Evolutionary conservation across 1,139 yeast genomes (phyloP).

Genomic region (Chernovozyma aurita): DNA sequence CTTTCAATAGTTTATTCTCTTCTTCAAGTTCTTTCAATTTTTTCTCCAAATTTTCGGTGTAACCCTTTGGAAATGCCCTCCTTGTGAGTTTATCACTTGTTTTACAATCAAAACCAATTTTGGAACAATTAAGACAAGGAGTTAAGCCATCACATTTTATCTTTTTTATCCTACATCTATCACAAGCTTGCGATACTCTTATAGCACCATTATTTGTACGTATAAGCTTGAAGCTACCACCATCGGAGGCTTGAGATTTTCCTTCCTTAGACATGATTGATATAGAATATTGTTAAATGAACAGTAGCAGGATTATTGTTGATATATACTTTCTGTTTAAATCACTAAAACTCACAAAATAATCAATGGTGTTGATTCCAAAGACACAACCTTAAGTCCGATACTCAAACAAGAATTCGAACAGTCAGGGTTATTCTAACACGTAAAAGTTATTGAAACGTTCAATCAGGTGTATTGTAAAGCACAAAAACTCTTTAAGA

Average conservation of each 20-base stretch:
- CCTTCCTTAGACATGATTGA: background rate
- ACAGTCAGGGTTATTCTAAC: too few relatives aligned
- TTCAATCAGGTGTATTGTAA: too few relatives aligned
- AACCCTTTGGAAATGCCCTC: conserved; percentile 71
- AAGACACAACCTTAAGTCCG: too few relatives aligned
- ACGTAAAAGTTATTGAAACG: too few relatives aligned
- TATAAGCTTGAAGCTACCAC: conserved; percentile 36
- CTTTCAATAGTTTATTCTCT: conserved; percentile 42
- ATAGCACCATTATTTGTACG: conserved; percentile 34
- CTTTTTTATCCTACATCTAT: conserved; percentile 71
- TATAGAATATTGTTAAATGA: too few relatives aligned
- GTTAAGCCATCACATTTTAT: conserved; percentile 71
- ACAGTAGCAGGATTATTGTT: too few relatives aligned
- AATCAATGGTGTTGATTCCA: too few relatives aligned
- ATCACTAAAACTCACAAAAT: too few relatives aligned
- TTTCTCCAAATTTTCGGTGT: conserved; percentile 67
- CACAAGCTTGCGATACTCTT: conserved; percentile 74
- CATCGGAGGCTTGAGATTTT: background rate
- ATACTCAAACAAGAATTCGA: too few relatives aligned
- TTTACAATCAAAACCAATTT: conserved; percentile 62
- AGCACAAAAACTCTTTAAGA: too few relatives aligned
- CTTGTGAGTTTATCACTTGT: conserved; percentile 70
- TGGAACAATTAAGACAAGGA: conserved; percentile 66
- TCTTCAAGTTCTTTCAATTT: conserved; percentile 58
- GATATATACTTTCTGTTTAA: too few relatives aligned